Evolutionary conservation across 352 stramenopile genomes (phyloP), one percentile per base, ranked within the genome.

Genomic region (Phytophthora pini): DNA sequence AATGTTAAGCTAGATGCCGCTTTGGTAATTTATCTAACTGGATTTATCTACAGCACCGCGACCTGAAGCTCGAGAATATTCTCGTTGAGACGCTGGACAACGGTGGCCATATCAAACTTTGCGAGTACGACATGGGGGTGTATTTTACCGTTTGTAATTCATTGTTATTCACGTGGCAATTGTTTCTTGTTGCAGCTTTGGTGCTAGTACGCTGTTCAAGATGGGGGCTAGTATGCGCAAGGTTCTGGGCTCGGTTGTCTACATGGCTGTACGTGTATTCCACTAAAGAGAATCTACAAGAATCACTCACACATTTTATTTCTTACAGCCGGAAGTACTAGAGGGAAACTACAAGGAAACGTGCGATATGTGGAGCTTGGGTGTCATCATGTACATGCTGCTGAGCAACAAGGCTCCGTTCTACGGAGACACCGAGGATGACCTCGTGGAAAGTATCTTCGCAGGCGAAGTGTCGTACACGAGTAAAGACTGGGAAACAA

Each of bases 301-400:
- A 36, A 12, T 36, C 31, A 36, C 17, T 17, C 17, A 17, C 17
- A 17, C 17, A 17, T 17, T 1, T 5, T 36, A 4, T 13, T 36
- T 36, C 31, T 56, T 40, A 9, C 15, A 91, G 82, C 82, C 79
- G 17, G 78, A 90, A 53, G 80, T 90, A 1, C 72, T 90, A 2
- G 77, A 92, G 47, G 83, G 83, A 9, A 83, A 90, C 60, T 92
- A 92, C 66, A 90, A 72, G 40, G 75, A 90, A 20, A 60, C 79
- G 4, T 94, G 86, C 39, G 86, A 94, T 77, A 76, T 93, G 26
- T 94, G 86, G 84, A 94, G 86, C 61, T 79, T 94, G 6, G 86
- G 86, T 9, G 78, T 94, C 17, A 89, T 93, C 57, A 94, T 93
- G 85, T 94, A 85, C 64, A 94, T 93, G 86, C 76, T 94, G 24